Base-by-base conservation (phyloP, 208 protist genomes). In the Naegleria gruberi region DNA sequence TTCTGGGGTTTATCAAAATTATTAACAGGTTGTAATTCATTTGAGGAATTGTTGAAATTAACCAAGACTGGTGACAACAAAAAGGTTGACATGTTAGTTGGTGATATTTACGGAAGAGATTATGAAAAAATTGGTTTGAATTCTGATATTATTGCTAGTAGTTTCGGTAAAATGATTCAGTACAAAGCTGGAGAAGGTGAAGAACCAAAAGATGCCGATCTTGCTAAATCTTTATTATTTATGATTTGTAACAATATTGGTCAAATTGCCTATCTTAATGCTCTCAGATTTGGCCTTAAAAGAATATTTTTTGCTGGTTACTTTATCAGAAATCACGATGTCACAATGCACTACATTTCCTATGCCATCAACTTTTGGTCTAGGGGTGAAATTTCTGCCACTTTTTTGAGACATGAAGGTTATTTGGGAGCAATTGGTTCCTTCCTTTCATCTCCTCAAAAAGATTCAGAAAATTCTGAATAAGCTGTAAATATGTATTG, bases 41-140 rank as follows among this genome's bases (percentile, higher is more conserved):
- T 94, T 77, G 94, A 95, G n/a, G 92, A 95, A 77, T 91, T 94
- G 7, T 74, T 95, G 1, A 89, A 95, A 23, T 41, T 96, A 10
- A 89, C 90, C 0, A 44, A 43, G 44, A 23, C 34, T 23, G 94
- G 94, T 30, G 90, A 94, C 42, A 91, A 91, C 10, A 89, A 46
- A 37, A 90, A 91, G 6, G 95, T 96, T 1, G 94, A 97, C 77
- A 90, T 97, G 77, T 82, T 95, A 0, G 95, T 97, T 7, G 94
- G 94, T 40, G 95, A 97, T 85, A 97, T 97, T 41, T 97, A 97
- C 55, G 95, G 94, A 34, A 17, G 40, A 26, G 86, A 89, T 40
- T 96, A 97, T 90, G 46, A 42, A 17, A 90, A 91, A 41, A 84
- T 95, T 42, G 95, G 94, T 0, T 90, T 97, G 17, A 87, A 51